A percentile compares a stretch with the other conserved stretches of the same genome.
phyloP scores from a whole-genome alignment of 805 yeast species.

The Barnettozyma sucrosica region DNA sequence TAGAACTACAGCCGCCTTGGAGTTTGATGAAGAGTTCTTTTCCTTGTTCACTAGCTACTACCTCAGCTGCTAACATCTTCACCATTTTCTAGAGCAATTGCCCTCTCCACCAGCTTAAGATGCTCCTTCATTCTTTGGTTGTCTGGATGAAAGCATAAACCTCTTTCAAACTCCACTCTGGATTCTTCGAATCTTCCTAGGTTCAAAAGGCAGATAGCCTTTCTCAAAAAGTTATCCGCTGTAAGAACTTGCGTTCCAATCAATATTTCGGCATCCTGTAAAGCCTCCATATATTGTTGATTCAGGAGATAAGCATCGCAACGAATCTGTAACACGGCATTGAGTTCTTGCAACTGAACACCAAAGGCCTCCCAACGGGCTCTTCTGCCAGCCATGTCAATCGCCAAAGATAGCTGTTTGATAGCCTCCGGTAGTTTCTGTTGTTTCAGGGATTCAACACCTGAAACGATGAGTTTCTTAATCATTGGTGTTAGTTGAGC shows the following conservation, averaged over 20 bases:
- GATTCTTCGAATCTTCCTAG: slow-evolving; percentile 60
- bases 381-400: slow-evolving; percentile 63
- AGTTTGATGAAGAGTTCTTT: no score
- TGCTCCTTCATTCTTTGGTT: slow-evolving; percentile 46
- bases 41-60: background rate
- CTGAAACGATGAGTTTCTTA: slow-evolving; percentile 59
- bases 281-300: slow-evolving; percentile 51
- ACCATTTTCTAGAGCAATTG: slow-evolving; percentile 54
- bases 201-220: slow-evolving; percentile 58
- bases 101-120: slow-evolving; percentile 39
- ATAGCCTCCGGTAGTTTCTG: slow-evolving; percentile 54
- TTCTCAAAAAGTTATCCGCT: slow-evolving; percentile 68
- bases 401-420: slow-evolving; percentile 57
- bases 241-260: slow-evolving; percentile 28
- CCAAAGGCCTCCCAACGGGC: slow-evolving; percentile 72
- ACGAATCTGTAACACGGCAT: slow-evolving; percentile 61
- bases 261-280: slow-evolving; percentile 55
- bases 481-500: slow-evolving; percentile 50
- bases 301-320: slow-evolving; percentile 61
- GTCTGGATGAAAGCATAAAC: slow-evolving; percentile 54
- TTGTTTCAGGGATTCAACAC: slow-evolving; percentile 50
- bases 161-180: slow-evolving; percentile 65
- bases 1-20: background rate
- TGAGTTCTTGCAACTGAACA: slow-evolving; percentile 61
- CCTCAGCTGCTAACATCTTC: slow-evolving; percentile 27